Base-by-base conservation (phyloP, 1,284 basidiomycete genomes). In the Ganoderma multipileum region DNA sequence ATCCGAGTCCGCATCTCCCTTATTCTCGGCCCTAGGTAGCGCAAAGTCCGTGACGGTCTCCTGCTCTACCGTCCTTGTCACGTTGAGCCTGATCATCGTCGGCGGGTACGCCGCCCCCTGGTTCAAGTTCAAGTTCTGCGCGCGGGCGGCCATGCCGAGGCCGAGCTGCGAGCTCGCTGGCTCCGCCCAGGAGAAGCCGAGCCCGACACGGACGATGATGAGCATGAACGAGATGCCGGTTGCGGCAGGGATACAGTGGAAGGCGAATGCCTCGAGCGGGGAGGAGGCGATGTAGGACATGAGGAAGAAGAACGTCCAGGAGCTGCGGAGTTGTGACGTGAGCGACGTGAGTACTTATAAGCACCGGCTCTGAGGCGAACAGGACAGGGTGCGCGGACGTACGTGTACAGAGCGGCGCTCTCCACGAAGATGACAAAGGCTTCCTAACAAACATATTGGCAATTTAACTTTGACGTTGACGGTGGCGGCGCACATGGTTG, bases 151-250 rank as follows among this genome's bases (percentile, higher is more conserved):
- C 14, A 39, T 36, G 11, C 18, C n/a, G 47, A 50, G 18, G 47
- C 47, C 47, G 47, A 50, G 47, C 47, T 50, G 47, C 1, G 47
- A 50, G n/a, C 23, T 62, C 6, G 67, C 38, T 38, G 50, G 57
- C 50, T 65, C 63, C 8, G 66, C 62, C 71, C 68, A 72, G 57
- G 68, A 68, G 66, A 72, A 72, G 36, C 68, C 71, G 61, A 72
- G 71, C 23, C 71, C 68, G 61, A 72, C 68, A 65, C 71, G 68
- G 44, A 70, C 68, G 68, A 67, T 66, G 65, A 72, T 72, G 68
- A 72, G 71, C 71, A 72, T 72, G 68, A 70, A 70, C 38, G 71
- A 68, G 65, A 72, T 72, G 63, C 71, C 71, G 28, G 68, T 70
- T 41, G 64, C 67, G 42, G 67, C 68, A 57, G 71, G 71, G 65